phyloP scores from a whole-genome alignment of 2,329 filamentous ascomycete genomes.

The Penicillium palitans region DNA sequence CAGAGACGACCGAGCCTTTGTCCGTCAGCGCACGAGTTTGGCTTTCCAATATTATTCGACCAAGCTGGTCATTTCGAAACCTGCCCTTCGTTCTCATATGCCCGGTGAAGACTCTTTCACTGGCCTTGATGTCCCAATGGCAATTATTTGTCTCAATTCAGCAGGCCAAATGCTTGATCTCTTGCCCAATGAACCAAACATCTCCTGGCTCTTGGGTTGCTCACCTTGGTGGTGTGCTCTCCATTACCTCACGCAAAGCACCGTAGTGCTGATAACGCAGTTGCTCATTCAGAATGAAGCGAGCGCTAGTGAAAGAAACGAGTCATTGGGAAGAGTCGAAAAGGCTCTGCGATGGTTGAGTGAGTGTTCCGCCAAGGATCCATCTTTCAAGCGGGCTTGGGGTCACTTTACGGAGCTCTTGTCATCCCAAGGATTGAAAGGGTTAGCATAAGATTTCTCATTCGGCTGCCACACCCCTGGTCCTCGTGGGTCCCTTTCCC shows the following conservation, averaged over 20 bases:
- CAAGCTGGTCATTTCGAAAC: constrained; percentile 6
- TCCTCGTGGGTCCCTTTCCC: background rate
- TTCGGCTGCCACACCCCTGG: background rate
- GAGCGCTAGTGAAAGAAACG: constrained; percentile 29
- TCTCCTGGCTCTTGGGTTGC: constrained; percentile 32
- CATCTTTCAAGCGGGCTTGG: constrained; percentile 37
- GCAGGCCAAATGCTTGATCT: constrained; percentile 37
- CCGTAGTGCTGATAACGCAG: constrained; percentile 42
- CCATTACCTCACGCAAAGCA: constrained; percentile 44
- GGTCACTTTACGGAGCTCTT: constrained; percentile 31
- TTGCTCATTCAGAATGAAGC: constrained; percentile 35
- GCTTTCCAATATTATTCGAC: constrained; percentile 12
- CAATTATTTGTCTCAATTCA: constrained; percentile 36
- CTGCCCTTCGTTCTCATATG: background rate
- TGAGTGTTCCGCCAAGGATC: constrained; percentile 36
- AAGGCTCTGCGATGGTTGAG: constrained; percentile 42
- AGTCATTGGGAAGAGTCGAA: constrained; percentile 30
- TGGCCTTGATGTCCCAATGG: constrained; percentile 36
- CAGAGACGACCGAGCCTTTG: background rate
- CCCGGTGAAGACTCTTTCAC: constrained; percentile 22
- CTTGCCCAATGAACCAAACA: constrained; percentile 38
- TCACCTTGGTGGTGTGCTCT: constrained; percentile 45
- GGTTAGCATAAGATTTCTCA: constrained; percentile 2
- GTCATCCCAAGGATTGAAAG: constrained; percentile 20
- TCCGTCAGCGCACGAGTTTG: constrained; percentile 6